A percentile compares a stretch with the other conserved stretches of the same genome.
Conservation (phyloP, 2,329 filamentous ascomycete species). For the Penicillium decumbens region DNA sequence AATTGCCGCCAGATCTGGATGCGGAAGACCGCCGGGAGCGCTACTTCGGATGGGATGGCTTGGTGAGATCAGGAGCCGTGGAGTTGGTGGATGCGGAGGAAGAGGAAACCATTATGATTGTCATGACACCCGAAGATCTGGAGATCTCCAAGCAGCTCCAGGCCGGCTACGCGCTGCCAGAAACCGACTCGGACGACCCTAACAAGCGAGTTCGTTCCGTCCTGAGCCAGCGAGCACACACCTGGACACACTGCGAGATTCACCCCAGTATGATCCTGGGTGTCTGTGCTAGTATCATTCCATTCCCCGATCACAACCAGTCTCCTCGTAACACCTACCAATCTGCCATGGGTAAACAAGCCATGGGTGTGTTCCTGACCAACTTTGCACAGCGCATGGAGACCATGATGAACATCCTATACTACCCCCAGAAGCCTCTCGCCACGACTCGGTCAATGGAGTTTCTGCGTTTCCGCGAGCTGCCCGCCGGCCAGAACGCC, state of each 20-base stretch:
- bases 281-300: constrained; percentile 98
- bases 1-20: constrained; percentile 57
- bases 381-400: constrained; percentile 98
- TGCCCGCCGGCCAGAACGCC: constrained; percentile 94
- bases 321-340: constrained; percentile 99
- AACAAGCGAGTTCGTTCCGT: constrained; percentile 85
- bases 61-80: constrained; percentile 78
- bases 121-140: constrained; percentile 95
- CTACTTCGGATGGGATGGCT: constrained; percentile 81
- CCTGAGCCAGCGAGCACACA: constrained; percentile 80
- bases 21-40: constrained; percentile 54
- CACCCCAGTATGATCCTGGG: constrained; percentile 98
- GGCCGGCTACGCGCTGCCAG: constrained; percentile 56
- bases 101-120: constrained; percentile 98
- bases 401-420: constrained; percentile 98
- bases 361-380: constrained; percentile 97
- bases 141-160: constrained; percentile 70
- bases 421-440: constrained; percentile 96
- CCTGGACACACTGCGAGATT: constrained; percentile 98
- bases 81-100: constrained; percentile 98
- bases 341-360: constrained; percentile 99
- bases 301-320: constrained; percentile 97
- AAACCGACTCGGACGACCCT: constrained; percentile 64
- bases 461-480: constrained; percentile 94
- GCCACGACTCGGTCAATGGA: constrained; percentile 98